Percentiles rank a stretch among this genome's conserved stretches.
Evolutionary conservation across 805 yeast genomes (phyloP).

Genomic region (Jamesozyma lodderae): DNA sequence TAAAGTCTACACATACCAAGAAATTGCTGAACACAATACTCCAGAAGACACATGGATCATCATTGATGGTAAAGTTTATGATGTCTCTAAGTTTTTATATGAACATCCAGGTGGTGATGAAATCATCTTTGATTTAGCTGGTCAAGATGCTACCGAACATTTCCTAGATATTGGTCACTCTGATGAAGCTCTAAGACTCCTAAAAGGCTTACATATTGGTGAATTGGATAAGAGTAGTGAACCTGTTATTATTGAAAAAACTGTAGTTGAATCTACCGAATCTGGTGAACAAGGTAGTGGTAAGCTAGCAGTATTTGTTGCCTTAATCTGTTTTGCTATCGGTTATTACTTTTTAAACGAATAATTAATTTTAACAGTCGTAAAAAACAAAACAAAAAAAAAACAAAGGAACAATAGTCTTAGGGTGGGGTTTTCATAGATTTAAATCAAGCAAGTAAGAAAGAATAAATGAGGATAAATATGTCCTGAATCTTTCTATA

Average conservation of each 20-base stretch:
- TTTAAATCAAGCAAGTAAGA: too few relatives aligned
- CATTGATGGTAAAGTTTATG: conserved; percentile 73
- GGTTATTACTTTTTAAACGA: conserved; percentile 25
- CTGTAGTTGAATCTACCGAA: conserved; percentile 28
- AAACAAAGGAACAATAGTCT: too few relatives aligned
- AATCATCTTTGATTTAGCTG: conserved; percentile 68
- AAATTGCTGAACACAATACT: conserved; percentile 64
- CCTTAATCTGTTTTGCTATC: conserved; percentile 35
- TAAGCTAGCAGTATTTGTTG: conserved; percentile 74
- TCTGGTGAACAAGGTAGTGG: conserved; percentile 61
- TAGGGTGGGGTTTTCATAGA: too few relatives aligned
- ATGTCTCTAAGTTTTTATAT: conserved; percentile 54
- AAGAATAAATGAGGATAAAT: too few relatives aligned
- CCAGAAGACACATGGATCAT: conserved; percentile 79
- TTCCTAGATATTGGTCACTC: conserved; percentile 95
- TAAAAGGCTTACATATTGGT: conserved; percentile 65
- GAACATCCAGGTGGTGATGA: conserved; percentile 79
- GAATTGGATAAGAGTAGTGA: conserved; percentile 57
- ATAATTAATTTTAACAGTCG: not conserved
- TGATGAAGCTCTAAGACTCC: conserved; percentile 81
- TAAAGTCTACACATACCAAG: conserved; percentile 50
- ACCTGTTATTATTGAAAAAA: conserved; percentile 14
- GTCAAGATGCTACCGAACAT: conserved; percentile 73
- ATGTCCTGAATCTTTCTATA: too few relatives aligned
- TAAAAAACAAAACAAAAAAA: not conserved